These are phyloP conservation scores for Salix brachista DNA, from an alignment of 345 rosid species.

Conservation along the genomic window DNA sequence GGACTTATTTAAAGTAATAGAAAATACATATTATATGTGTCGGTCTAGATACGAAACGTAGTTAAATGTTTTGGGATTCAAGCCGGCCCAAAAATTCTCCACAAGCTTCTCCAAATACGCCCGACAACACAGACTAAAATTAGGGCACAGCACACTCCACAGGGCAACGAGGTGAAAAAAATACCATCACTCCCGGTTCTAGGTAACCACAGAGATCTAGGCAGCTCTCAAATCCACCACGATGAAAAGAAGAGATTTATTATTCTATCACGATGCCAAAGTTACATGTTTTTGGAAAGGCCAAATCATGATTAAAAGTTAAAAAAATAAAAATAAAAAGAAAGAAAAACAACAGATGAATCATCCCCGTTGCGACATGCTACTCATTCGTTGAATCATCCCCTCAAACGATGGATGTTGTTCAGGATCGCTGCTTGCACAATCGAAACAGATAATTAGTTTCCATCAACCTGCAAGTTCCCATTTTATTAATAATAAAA, in stretches of 20 bases:
- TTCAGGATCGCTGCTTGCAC: constrained; percentile 53
- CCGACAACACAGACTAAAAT: neutral
- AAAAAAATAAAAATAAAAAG: no score
- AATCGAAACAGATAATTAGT: neutral
- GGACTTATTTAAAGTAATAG: no score
- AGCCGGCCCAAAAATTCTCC: neutral
- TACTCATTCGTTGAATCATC: constrained; percentile 51
- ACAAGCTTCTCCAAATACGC: neutral
- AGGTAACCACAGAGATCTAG: no score
- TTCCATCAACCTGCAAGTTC: neutral
- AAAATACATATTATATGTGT: neutral
- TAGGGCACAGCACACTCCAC: neutral
- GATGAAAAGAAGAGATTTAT: neutral
- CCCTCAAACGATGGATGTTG: constrained; percentile 74
- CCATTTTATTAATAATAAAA: neutral
- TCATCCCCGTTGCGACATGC: constrained; percentile 17
- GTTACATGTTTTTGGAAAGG: no score
- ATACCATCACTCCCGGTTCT: no score
- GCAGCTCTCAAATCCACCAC: neutral
- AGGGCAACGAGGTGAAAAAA: neutral
- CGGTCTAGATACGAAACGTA: neutral
- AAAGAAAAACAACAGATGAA: no score
- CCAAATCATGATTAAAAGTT: no score
- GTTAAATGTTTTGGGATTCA: neutral
- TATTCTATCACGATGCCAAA: no score